These are phyloP conservation scores for Zasmidium angulare DNA, from an alignment of 2,329 filamentous ascomycete genomes.

Conservation along the genomic window DNA sequence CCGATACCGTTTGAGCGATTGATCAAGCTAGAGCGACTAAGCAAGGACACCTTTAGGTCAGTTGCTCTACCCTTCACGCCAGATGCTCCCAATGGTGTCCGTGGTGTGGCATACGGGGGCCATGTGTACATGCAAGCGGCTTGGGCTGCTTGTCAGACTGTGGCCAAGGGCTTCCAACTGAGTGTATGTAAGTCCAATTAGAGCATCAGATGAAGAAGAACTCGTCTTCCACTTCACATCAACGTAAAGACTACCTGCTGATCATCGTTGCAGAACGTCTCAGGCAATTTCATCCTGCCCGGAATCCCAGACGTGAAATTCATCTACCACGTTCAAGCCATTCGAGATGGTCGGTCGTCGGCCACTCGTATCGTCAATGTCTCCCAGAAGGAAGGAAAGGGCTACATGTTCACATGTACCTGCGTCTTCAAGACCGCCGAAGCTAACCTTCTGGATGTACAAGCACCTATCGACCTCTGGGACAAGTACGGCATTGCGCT, in stretches of 20 bases:
- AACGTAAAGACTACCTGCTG: too few species aligned
- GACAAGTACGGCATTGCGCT: conserved; percentile 34
- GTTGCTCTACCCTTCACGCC: conserved; percentile 42
- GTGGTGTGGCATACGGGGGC: conserved; percentile 49
- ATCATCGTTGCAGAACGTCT: conserved; percentile 43
- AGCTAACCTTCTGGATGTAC: conserved; percentile 25
- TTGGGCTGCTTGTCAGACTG: conserved; percentile 55
- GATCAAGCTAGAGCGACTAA: conserved; percentile 38
- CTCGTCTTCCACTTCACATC: background rate
- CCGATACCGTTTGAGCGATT: conserved; percentile 38
- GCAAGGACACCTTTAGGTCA: conserved; percentile 37
- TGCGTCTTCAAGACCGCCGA: conserved; percentile 51
- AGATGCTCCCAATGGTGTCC: background rate
- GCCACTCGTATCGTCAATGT: conserved; percentile 52
- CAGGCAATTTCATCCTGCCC: conserved; percentile 51
- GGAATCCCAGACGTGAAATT: conserved; percentile 49
- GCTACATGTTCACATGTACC: conserved; percentile 50
- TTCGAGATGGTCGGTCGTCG: conserved; percentile 52
- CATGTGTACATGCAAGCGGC: conserved; percentile 57
- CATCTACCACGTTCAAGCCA: conserved; percentile 47
- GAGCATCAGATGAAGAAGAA: background rate
- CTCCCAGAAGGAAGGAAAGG: conserved; percentile 40
- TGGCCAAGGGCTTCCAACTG: conserved; percentile 48
- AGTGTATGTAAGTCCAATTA: conserved; percentile 42
- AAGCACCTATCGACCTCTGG: conserved; percentile 34